phyloP scores from a whole-genome alignment of 2,329 filamentous ascomycete genomes.

The Plectosphaerella sp. region DNA sequence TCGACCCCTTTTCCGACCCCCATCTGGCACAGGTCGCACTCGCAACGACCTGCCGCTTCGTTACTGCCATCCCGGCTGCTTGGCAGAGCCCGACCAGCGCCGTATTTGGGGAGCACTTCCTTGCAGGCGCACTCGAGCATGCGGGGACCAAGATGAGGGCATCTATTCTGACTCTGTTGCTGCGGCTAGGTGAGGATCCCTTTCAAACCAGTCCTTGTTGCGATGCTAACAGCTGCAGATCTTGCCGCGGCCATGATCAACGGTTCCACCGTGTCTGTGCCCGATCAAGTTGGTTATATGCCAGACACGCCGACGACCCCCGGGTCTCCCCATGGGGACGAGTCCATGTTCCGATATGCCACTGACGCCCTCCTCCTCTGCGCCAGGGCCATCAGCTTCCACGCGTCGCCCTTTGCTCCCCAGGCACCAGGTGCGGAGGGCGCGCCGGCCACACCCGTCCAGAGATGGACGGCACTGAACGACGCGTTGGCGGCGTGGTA shows the following conservation, averaged over 20 bases:
- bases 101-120: slow-evolving; percentile 3
- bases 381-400: slow-evolving; percentile 27
- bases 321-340: slow-evolving; percentile 8
- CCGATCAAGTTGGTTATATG: slow-evolving; percentile 13
- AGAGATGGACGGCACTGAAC: slow-evolving; percentile 22
- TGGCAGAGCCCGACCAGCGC: slow-evolving; percentile 2
- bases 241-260: slow-evolving; percentile 22
- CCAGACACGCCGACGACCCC: slow-evolving; percentile 2
- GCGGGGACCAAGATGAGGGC: slow-evolving; percentile 7
- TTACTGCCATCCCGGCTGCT: slow-evolving; percentile 1
- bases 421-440: neutral
- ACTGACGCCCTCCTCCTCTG: slow-evolving; percentile 24
- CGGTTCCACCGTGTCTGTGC: slow-evolving; percentile 17
- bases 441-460: slow-evolving; percentile 12
- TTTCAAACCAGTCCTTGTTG: neutral
- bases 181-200: slow-evolving; percentile 18
- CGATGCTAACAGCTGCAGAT: slow-evolving; percentile 11
- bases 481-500: slow-evolving; percentile 28
- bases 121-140: neutral
- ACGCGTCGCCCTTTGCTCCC: slow-evolving; percentile 19
- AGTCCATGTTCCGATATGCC: slow-evolving; percentile 13
- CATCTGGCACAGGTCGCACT: slow-evolving; percentile 3
- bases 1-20: slow-evolving; percentile 1
- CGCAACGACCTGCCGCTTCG: slow-evolving; percentile 4
- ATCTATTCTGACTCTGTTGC: slow-evolving; percentile 11